phyloP scores from a whole-genome alignment of 2,329 filamentous ascomycete genomes.

The Fusarium poae region DNA sequence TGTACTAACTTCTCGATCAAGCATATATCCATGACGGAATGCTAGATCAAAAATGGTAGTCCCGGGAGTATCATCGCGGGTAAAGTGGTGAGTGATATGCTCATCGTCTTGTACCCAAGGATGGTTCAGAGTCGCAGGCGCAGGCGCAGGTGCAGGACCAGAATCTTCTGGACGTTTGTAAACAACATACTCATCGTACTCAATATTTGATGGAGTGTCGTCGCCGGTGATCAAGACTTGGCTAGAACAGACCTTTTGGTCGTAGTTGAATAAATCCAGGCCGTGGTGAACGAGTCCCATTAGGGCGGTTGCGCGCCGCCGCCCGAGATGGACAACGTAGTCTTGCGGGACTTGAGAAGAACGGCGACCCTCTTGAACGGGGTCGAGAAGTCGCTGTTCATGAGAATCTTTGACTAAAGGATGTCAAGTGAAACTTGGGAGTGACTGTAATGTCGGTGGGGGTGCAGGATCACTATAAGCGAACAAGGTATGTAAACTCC shows the following conservation, averaged over 20 bases:
- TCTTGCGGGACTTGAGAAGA: conserved; percentile 43
- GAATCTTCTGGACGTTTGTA: conserved; percentile 47
- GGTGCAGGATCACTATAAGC: conserved; percentile 2
- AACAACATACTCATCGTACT: conserved; percentile 57
- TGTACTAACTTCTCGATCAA: conserved; percentile 50
- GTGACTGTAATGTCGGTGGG: conserved; percentile 4
- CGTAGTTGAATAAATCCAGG: conserved; percentile 56
- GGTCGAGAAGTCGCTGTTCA: conserved; percentile 43
- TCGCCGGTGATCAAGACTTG: conserved; percentile 53
- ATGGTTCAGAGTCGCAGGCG: conserved; percentile 12
- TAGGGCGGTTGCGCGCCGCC: conserved; percentile 45
- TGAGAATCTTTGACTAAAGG: conserved; percentile 27
- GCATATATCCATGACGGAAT: conserved; percentile 49
- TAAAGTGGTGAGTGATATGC: conserved; percentile 54
- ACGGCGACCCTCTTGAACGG: conserved; percentile 44
- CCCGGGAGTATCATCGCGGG: conserved; percentile 51
- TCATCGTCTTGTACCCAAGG: conserved; percentile 32
- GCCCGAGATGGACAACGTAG: conserved; percentile 43
- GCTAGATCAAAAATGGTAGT: conserved; percentile 52
- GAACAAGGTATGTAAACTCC: conserved; percentile 6
- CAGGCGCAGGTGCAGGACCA: conserved; percentile 12
- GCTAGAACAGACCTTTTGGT: conserved; percentile 51
- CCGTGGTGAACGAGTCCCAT: conserved; percentile 49
- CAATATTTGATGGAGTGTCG: conserved; percentile 51
- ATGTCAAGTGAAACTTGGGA: conserved; percentile 5